Percentiles rank a stretch among this genome's conserved stretches.
These are phyloP conservation scores for Colletotrichum agaves DNA, from an alignment of 2,329 filamentous ascomycete genomes.

Conservation along the genomic window DNA sequence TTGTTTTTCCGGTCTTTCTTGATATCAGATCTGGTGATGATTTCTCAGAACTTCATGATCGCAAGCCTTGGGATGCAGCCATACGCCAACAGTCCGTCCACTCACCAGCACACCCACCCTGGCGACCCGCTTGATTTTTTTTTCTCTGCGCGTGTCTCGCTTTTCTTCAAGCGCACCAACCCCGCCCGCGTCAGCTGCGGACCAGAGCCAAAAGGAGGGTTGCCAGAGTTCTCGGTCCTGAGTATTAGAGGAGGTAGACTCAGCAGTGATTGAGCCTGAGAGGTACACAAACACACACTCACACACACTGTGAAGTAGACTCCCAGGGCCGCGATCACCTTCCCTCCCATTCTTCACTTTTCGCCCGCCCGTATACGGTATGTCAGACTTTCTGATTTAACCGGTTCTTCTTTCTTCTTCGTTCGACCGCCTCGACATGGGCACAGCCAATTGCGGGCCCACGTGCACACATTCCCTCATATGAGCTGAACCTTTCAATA, in stretches of 20 bases:
- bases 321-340: neutral
- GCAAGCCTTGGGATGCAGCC: constrained; percentile 12
- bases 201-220: neutral
- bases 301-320: too few species aligned
- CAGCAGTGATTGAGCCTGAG: neutral
- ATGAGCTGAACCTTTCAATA: constrained; percentile 15
- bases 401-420: constrained; percentile 34
- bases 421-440: neutral
- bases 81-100: constrained; percentile 4
- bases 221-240: neutral
- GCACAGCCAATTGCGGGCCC: constrained; percentile 41
- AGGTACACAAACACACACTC: neutral
- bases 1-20: neutral
- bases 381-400: constrained; percentile 37
- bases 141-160: constrained; percentile 1
- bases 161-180: constrained; percentile 32
- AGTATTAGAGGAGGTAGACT: neutral
- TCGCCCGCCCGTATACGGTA: neutral
- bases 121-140: neutral
- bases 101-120: constrained; percentile 18
- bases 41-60: constrained; percentile 16
- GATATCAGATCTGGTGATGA: constrained; percentile 27
- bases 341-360: constrained; percentile 7
- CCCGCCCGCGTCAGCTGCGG: constrained; percentile 22
- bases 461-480: constrained; percentile 39